These are phyloP conservation scores for Endocladia muricata DNA, from an alignment of 31 red algal genomes.

Conservation along the genomic window DNA sequence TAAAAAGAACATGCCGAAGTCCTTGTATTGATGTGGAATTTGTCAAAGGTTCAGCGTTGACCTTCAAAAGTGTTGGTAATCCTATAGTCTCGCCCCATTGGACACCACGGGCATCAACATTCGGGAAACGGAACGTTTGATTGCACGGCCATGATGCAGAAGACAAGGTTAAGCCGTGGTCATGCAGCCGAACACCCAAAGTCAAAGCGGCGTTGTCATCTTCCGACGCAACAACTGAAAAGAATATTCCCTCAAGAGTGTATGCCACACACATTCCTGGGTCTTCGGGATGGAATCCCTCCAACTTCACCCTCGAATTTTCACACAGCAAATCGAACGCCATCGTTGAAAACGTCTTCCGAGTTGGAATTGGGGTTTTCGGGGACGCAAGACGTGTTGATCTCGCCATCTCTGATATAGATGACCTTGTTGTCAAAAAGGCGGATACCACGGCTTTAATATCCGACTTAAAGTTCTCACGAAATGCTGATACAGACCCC, in stretches of 20 bases:
- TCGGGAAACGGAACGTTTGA: constrained; percentile 55
- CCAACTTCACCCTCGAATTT: constrained; percentile 35
- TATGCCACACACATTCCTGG: constrained; percentile 55
- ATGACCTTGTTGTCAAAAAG: constrained; percentile 47
- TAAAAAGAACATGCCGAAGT: constrained; percentile 74
- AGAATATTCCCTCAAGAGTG: constrained; percentile 62
- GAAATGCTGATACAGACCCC: constrained; percentile 60
- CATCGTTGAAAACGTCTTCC: constrained; percentile 39
- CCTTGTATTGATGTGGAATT: constrained; percentile 72
- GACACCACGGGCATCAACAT: constrained; percentile 65
- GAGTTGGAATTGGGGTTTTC: not conserved
- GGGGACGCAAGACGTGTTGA: constrained; percentile 25
- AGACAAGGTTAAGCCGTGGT: constrained; percentile 44
- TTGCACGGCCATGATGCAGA: constrained; percentile 38
- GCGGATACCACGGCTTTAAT: constrained; percentile 47
- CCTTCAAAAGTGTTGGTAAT: constrained; percentile 65
- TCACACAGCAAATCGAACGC: constrained; percentile 61
- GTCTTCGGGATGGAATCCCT: constrained; percentile 71
- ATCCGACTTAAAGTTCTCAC: constrained; percentile 63
- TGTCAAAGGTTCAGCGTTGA: constrained; percentile 46
- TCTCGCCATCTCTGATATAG: constrained; percentile 65
- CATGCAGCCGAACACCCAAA: constrained; percentile 51
- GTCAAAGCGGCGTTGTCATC: constrained; percentile 63
- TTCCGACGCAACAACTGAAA: constrained; percentile 69
- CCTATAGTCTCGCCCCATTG: constrained; percentile 65